Evolutionary conservation across 108 stramenopile species (phyloP), one percentile per base, ranked within the genome.

Genomic region (Parietichytrium sp.): DNA sequence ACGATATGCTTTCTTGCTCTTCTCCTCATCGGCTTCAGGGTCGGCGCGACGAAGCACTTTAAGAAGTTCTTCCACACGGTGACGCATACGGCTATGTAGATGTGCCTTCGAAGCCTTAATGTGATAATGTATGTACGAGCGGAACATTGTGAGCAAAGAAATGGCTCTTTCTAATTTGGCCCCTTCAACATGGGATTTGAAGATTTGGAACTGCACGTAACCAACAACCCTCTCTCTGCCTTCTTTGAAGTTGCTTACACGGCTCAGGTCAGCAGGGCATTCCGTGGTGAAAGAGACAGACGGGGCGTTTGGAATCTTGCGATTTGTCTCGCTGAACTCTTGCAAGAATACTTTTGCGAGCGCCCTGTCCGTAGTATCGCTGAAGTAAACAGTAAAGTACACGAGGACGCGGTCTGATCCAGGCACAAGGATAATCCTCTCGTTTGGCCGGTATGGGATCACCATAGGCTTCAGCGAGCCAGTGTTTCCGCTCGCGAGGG

Each of bases 41-140:
- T 82, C 49, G n/a, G 90, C 89, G 25, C 90, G 86, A 80, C 86
- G 89, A 48, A 91, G 87, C 23, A 91, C 72, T 49, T 78, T 85
- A 38, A 87, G 78, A 72, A 82, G 29, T 20, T 3, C 4, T n/a
- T 79, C 77, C 4, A 85, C 89, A 48, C 85, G 52, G 81, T 86
- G 84, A 33, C 91, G 78, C 91, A 90, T 91, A 16, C 91, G 78
- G 87, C 88, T 88, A 85, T 91, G 91, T 54, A 91, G 72, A 80
- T 91, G 89, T 7, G 90, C 87, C 87, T 91, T 91, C 47, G 90
- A 85, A 1, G 88, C 87, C 88, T 91, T 91, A 80, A 91, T 86
- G 84, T 91, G 91, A 85, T 90, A 91, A 47, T 88, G 88, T 20
- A 91, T 72, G 87, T 91, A 91, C 51, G 84, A 86, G 8, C 88